A percentile compares a stretch with the other conserved stretches of the same genome.
phyloP scores from a whole-genome alignment of 495 filamentous ascomycete genomes.

The Xylaria castorea region DNA sequence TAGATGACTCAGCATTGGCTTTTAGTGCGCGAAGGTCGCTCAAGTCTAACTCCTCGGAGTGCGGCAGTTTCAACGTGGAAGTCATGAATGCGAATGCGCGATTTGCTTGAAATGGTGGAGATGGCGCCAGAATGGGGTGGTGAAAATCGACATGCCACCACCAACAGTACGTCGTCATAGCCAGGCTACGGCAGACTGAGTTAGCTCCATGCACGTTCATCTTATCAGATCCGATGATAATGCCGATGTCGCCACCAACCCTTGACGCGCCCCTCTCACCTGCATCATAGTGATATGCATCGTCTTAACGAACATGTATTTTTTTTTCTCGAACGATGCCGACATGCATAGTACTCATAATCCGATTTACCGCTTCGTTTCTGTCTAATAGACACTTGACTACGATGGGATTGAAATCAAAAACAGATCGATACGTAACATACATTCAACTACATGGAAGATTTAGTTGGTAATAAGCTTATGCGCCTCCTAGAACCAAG shows the following conservation, averaged over 20 bases:
- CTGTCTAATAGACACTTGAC: neutral
- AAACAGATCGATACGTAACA: neutral
- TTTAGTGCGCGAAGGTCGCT: neutral
- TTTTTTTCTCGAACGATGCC: neutral
- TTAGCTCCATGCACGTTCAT: conserved; percentile 39
- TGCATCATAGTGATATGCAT: conserved; percentile 25
- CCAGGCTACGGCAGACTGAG: conserved; percentile 24
- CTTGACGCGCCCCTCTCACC: conserved; percentile 31
- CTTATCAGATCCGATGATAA: conserved; percentile 63
- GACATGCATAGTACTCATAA: neutral
- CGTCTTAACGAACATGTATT: conserved; percentile 10
- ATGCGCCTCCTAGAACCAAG: neutral
- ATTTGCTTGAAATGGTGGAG: conserved; percentile 24
- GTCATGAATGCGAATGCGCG: conserved; percentile 13
- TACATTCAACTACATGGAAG: neutral
- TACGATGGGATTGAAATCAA: neutral
- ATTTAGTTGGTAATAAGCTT: neutral
- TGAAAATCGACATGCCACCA: conserved; percentile 15
- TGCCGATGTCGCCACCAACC: conserved; percentile 48
- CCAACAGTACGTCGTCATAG: conserved; percentile 32
- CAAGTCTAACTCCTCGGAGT: neutral
- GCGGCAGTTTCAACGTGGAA: conserved; percentile 3
- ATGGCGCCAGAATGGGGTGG: conserved; percentile 15
- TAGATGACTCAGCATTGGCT: neutral
- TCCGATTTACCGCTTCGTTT: neutral